These are phyloP conservation scores for Aspergillus wentii DNA, from an alignment of 495 filamentous ascomycete species.

Conservation along the genomic window DNA sequence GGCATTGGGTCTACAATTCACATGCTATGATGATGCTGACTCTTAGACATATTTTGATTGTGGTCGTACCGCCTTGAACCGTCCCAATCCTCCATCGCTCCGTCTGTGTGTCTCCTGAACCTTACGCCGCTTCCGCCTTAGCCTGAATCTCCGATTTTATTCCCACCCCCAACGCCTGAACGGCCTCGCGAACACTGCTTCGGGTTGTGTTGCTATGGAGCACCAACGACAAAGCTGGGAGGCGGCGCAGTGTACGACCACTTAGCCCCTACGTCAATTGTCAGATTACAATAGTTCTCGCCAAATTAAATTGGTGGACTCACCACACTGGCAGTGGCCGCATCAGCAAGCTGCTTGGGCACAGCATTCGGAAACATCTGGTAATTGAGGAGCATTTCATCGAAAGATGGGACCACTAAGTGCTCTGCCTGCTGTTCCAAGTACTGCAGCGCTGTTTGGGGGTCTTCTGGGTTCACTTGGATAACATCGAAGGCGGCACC, in stretches of 20 bases:
- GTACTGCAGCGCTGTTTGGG: conserved; percentile 13
- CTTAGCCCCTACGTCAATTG: conserved; percentile 15
- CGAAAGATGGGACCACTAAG: conserved; percentile 10
- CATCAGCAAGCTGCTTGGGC: conserved; percentile 15
- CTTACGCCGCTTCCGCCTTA: conserved; percentile 10
- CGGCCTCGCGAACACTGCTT: conserved; percentile 13
- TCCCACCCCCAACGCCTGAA: conserved; percentile 15
- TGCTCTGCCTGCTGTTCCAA: conserved; percentile 11
- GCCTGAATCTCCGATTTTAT: conserved; percentile 12
- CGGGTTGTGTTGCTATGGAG: conserved; percentile 9
- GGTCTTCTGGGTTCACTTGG: conserved; percentile 13
- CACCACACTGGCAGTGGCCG: conserved; percentile 13
- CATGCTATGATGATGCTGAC: no score
- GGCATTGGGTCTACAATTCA: no score
- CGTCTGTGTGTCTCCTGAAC: no score
- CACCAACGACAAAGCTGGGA: conserved; percentile 18
- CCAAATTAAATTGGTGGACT: neutral
- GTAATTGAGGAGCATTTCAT: conserved; percentile 16
- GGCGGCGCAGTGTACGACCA: conserved; percentile 17
- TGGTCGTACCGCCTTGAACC: no score
- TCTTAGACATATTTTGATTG: no score
- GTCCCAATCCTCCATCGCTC: no score
- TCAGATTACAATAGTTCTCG: neutral
- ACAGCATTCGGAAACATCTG: conserved; percentile 12
- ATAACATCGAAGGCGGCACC: conserved; percentile 14